These are phyloP conservation scores for Mrakia hoshinonis DNA, from an alignment of 768 basidiomycete genomes.

Conservation along the genomic window DNA sequence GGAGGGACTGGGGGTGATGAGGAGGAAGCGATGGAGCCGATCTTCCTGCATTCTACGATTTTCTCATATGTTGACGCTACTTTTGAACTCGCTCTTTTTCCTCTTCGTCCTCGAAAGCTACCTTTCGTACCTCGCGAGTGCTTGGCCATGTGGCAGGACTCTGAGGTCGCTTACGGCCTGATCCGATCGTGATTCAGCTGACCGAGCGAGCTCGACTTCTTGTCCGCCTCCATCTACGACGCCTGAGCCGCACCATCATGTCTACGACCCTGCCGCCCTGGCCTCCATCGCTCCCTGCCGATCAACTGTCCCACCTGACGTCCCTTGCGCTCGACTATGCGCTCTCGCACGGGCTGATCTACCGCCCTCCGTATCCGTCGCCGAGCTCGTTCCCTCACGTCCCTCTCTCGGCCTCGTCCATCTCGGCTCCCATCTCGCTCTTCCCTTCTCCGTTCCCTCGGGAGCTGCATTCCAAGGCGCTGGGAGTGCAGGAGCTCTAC, in stretches of 20 bases:
- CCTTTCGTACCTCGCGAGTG: too few species aligned
- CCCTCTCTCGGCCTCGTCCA: conserved; percentile 55
- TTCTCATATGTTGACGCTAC: too few species aligned
- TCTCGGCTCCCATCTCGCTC: conserved; percentile 82
- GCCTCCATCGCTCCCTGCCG: conserved; percentile 61
- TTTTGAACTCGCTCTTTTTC: too few species aligned
- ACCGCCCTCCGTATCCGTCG: conserved; percentile 51
- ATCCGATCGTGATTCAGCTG: background rate
- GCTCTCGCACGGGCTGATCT: conserved; percentile 73
- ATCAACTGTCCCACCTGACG: conserved; percentile 54
- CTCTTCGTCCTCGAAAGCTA: too few species aligned
- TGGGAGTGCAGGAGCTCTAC: conserved; percentile 62
- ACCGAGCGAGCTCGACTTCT: background rate
- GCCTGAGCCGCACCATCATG: background rate
- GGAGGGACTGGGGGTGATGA: too few species aligned
- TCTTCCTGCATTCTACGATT: too few species aligned
- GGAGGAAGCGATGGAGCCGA: too few species aligned
- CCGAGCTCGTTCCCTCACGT: conserved; percentile 43
- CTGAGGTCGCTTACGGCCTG: background rate
- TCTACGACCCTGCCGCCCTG: conserved; percentile 43
- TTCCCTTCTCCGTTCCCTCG: conserved; percentile 82
- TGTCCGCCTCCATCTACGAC: background rate
- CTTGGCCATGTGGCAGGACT: too few species aligned
- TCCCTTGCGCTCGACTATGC: conserved; percentile 70
- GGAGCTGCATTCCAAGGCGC: conserved; percentile 56